Evolutionary conservation across 768 basidiomycete genomes (phyloP).

Genomic region (Russula sp.): DNA sequence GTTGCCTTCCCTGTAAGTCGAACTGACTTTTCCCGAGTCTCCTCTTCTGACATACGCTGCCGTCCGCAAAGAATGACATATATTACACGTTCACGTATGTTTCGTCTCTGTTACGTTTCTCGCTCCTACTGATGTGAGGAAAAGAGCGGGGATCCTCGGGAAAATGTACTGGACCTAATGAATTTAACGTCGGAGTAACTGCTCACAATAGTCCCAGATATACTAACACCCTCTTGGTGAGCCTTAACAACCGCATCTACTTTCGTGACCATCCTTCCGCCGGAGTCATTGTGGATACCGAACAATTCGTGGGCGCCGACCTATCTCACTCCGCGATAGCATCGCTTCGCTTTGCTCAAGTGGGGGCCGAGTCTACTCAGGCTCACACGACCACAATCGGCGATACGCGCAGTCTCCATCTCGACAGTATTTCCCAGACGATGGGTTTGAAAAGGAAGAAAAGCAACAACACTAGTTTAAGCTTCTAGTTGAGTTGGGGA

Average conservation of each 20-base stretch:
- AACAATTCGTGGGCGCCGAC: neutral
- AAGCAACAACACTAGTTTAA: neutral
- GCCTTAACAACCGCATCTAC: slow-evolving; percentile 23
- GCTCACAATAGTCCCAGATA: slow-evolving; percentile 6
- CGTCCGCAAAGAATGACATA: slow-evolving; percentile 4
- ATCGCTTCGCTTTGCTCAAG: neutral
- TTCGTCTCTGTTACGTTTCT: neutral
- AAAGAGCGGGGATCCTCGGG: slow-evolving; percentile 22
- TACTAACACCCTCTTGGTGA: slow-evolving; percentile 25
- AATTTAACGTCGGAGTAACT: neutral
- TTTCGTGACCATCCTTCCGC: slow-evolving; percentile 6
- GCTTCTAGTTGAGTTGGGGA: neutral
- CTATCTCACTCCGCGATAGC: neutral
- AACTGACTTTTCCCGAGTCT: neutral
- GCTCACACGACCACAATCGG: neutral
- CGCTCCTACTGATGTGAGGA: neutral
- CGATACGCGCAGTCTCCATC: neutral
- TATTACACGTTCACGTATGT: slow-evolving; percentile 13
- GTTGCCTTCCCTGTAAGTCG: slow-evolving; percentile 8
- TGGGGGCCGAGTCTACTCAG: neutral
- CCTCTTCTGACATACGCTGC: neutral
- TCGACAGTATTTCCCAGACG: neutral
- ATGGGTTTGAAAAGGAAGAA: neutral
- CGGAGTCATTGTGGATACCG: neutral
- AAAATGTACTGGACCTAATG: slow-evolving; percentile 13